Evolutionary conservation across 208 protist genomes (phyloP).

Genomic region (Kentomonas sorsogonicus): DNA sequence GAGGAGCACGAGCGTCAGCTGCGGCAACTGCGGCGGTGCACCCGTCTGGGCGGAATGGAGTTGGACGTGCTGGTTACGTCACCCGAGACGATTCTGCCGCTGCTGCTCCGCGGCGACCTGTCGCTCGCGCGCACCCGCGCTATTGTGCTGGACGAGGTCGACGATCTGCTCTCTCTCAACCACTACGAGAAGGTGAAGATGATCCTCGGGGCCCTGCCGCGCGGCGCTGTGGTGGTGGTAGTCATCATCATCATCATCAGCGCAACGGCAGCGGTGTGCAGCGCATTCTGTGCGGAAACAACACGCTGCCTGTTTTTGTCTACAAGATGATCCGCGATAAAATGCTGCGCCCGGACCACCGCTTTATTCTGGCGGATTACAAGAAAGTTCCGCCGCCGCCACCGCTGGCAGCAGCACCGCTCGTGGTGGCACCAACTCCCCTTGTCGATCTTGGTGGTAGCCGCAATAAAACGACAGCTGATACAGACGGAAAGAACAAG

Average conservation of each 20-base stretch:
- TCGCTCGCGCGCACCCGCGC: conserved; percentile 51
- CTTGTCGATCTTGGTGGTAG: neutral
- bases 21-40: conserved; percentile 36
- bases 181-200: conserved; percentile 84
- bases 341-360: conserved; percentile 71
- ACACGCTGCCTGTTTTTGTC: conserved; percentile 61
- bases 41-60: conserved; percentile 12
- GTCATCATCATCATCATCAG: neutral
- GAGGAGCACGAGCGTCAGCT: conserved; percentile 67
- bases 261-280: conserved; percentile 68
- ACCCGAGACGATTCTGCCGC: conserved; percentile 68
- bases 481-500: no score
- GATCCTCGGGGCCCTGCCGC: conserved; percentile 59
- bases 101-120: conserved; percentile 63
- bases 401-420: neutral
- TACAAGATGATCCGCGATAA: conserved; percentile 72
- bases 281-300: conserved; percentile 60
- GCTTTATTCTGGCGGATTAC: conserved; percentile 71
- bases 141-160: conserved; percentile 79
- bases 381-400: conserved; percentile 4
- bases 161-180: conserved; percentile 76
- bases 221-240: neutral
- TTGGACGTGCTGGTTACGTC: conserved; percentile 72
- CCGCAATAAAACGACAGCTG: no score
- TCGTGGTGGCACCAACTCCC: neutral